These are phyloP conservation scores for Cordyceps pruinosa DNA, from an alignment of 2,329 filamentous ascomycete species.

Conservation along the genomic window DNA sequence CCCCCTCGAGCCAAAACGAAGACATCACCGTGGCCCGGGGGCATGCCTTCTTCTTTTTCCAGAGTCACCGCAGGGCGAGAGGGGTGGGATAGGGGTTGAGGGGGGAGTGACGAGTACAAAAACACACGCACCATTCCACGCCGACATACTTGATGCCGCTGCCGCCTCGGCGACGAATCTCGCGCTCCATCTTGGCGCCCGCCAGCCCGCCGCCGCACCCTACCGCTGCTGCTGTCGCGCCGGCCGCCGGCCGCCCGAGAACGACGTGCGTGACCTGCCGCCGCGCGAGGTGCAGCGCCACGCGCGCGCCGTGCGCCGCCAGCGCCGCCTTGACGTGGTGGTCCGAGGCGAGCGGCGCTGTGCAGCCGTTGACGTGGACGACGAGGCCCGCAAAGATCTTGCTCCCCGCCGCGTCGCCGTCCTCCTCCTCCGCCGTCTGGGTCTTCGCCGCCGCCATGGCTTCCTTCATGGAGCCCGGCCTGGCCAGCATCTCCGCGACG, in stretches of 20 bases:
- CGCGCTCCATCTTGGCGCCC: conserved; percentile 71
- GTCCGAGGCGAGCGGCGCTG: conserved; percentile 73
- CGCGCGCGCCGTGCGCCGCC: conserved; percentile 62
- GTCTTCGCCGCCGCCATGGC: background rate
- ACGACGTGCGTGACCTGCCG: conserved; percentile 81
- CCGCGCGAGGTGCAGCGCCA: conserved; percentile 65
- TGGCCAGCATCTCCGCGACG: conserved; percentile 48
- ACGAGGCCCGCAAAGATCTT: conserved; percentile 63
- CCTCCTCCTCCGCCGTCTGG: background rate
- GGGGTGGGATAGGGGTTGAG: background rate
- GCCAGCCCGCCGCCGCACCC: conserved; percentile 63
- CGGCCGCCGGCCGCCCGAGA: conserved; percentile 52
- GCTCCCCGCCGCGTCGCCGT: conserved; percentile 29
- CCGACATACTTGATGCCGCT: conserved; percentile 70
- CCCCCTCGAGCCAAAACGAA: too few relatives aligned
- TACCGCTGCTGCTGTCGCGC: conserved; percentile 16
- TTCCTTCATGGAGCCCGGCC: conserved; percentile 36
- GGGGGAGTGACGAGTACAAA: background rate
- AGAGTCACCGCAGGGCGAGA: too few relatives aligned
- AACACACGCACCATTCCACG: conserved; percentile 64
- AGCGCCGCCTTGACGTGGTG: conserved; percentile 78
- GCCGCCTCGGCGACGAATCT: conserved; percentile 62
- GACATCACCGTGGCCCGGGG: too few relatives aligned
- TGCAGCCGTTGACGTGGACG: conserved; percentile 85
- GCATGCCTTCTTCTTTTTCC: too few relatives aligned